Evolutionary conservation across 2,329 filamentous ascomycete genomes (phyloP), one percentile per base, ranked within the genome.

Genomic region (Trichoderma citrinoviride): DNA sequence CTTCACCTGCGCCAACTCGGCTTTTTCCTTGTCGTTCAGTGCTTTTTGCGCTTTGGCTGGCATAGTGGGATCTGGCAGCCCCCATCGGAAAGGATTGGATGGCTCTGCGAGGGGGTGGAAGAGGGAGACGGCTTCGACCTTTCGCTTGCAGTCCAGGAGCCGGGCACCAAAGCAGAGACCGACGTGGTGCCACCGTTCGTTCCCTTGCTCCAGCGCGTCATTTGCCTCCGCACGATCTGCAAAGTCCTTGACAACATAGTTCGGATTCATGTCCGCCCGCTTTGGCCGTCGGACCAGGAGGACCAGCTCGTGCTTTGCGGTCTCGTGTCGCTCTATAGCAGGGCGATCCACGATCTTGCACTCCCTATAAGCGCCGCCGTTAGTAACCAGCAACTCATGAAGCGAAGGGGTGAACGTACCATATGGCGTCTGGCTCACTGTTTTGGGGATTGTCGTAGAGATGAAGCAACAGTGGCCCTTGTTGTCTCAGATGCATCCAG

Each of bases 71-170:
- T 33, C 12, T 12, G 55, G 55, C 14, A 58, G 3, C 3, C 55
- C 23, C 25, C 25, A 58, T 7, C 23, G 21, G n/a, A 33, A n/a
- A 15, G 55, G 41, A 19, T 46, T 47, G 6, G 55, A 29, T 1
- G 65, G 53, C 19, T 19, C 7, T 0, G 60, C 67, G 6, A 37
- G 14, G 5, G 50, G 62, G 3, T 63, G n/a, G 33, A 67, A 70
- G 2, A 12, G 33, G 19, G 15, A 41, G 1, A 58, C 49, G 12
- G 57, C 60, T 2, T 60, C n/a, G 12, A 65, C 61, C 17, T 41
- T 63, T 4, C 55, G 33, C 23, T 37, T 2, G 19, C 29, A 63
- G 5, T 68, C 67, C 0, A 3, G 12, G 4, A 58, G 41, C 17
- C 17, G 14, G 27, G 14, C 25, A 7, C 49, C 40, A 7, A 58